phyloP scores from a whole-genome alignment of 345 rosid species.

The Eucalyptus camaldulensis region DNA sequence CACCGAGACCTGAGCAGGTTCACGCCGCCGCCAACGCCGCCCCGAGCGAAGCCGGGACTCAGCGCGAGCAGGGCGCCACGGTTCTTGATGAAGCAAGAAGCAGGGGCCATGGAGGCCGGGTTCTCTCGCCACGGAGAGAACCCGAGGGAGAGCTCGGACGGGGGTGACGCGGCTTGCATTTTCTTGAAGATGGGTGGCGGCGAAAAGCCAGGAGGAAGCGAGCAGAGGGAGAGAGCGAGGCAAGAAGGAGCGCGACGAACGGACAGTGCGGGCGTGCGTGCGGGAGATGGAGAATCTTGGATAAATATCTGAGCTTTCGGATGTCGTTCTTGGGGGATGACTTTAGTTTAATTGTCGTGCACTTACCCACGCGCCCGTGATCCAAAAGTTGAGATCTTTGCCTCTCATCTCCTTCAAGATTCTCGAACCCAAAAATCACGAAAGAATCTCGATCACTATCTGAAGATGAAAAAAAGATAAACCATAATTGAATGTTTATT shows the following conservation, averaged over 20 bases:
- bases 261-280: background rate
- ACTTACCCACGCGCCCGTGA: background rate
- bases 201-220: background rate
- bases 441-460: background rate
- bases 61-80: background rate
- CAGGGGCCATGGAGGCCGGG: background rate
- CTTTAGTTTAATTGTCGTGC: background rate
- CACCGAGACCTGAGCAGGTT: background rate
- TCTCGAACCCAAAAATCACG: background rate
- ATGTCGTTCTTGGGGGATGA: background rate
- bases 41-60: background rate
- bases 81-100: background rate
- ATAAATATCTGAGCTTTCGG: background rate
- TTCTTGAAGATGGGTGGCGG: background rate
- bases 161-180: background rate
- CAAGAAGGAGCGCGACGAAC: background rate
- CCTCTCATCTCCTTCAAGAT: background rate
- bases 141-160: background rate
- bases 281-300: background rate
- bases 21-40: background rate
- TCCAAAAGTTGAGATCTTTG: background rate
- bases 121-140: background rate
- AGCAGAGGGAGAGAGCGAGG: background rate
- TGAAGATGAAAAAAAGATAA: background rate
- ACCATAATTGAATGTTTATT: no score